Evolutionary conservation across 2,329 filamentous ascomycete genomes (phyloP), one percentile per base, ranked within the genome.

Genomic region (Cryphonectria japonica): DNA sequence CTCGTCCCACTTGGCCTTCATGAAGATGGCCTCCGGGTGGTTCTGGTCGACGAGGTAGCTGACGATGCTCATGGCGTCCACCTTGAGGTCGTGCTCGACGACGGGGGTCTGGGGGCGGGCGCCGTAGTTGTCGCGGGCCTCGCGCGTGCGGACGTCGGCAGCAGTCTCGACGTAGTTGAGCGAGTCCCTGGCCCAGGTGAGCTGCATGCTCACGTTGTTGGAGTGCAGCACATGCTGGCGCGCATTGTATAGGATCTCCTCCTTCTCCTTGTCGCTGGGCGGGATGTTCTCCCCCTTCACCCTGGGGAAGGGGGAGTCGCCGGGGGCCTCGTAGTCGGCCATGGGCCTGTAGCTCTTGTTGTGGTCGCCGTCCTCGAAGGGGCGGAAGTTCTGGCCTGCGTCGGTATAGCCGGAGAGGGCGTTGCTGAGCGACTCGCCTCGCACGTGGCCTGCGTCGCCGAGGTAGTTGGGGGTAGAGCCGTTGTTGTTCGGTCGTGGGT

Each of bases 1-100:
- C 79, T 99, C 96, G 66, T 97, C 86, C 96, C 96, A 99, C 87
- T 97, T 98, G 72, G 94, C 93, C 77, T 91, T 91, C 84, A 98
- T 93, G 80, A 98, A 99, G 75, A 97, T 90, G 34, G 96, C 96
- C 78, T 96, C 94, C 34, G 96, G 96, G 76, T 99, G 96, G 74
- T 92, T 90, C 80, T 99, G 96, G 67, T 95, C 92, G 34, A 95
- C 93, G 50, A 99, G 85, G 79, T 98, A 98, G 69, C 88, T 88
- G 76, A 98, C 92, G 73, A 99, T 96, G 78, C 95, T 98, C 82
- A 97, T 87, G 43, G 96, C 94, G 80, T 99, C 96, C 66, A 92
- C 84, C 73, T 92, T 91, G 74, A 99, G 85, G 78, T 97, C 93
- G 78, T 97, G 95, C 80, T 98, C 95, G 71, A 94, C 89, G 72